A percentile compares a stretch with the other conserved stretches of the same genome.
These are phyloP conservation scores for Ogataea sp. DNA, from an alignment of 805 yeast genomes.

Conservation along the genomic window DNA sequence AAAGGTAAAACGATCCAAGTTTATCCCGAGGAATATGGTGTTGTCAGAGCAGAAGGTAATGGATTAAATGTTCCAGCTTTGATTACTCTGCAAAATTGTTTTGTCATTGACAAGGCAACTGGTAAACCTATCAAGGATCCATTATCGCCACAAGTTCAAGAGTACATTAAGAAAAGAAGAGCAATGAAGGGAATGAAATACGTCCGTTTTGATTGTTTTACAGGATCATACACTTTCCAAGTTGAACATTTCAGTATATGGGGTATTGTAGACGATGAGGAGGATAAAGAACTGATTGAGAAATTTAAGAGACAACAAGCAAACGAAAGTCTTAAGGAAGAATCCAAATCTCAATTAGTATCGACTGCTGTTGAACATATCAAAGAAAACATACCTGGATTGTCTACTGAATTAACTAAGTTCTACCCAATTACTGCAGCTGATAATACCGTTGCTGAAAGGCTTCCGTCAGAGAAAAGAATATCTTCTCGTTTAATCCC, in stretches of 20 bases:
- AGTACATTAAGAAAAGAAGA: conserved; percentile 43
- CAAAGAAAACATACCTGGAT: conserved; percentile 3
- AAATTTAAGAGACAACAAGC: conserved; percentile 22
- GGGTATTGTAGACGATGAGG: conserved; percentile 74
- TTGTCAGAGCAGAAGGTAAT: conserved; percentile 53
- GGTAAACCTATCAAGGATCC: conserved; percentile 21
- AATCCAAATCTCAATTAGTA: conserved; percentile 12
- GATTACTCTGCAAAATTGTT: conserved; percentile 54
- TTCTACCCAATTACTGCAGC: conserved; percentile 1
- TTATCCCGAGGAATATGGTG: conserved; percentile 40
- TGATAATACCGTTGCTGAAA: no score
- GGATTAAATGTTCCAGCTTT: conserved; percentile 77
- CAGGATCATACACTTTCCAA: conserved; percentile 69
- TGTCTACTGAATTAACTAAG: conserved; percentile 1
- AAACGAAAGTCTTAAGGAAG: conserved; percentile 8
- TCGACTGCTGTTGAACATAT: conserved; percentile 14
- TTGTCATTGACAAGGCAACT: conserved; percentile 31
- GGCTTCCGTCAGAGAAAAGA: no score
- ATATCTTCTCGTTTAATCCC: no score
- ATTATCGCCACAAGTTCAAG: conserved; percentile 32
- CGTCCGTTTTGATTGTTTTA: conserved; percentile 68
- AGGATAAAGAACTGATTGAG: conserved; percentile 38
- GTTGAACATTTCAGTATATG: conserved; percentile 92
- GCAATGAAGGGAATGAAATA: conserved; percentile 65
- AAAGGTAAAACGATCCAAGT: conserved; percentile 48